These are phyloP conservation scores for Aspergillus asperescens DNA, from an alignment of 495 filamentous ascomycete genomes.

Conservation along the genomic window DNA sequence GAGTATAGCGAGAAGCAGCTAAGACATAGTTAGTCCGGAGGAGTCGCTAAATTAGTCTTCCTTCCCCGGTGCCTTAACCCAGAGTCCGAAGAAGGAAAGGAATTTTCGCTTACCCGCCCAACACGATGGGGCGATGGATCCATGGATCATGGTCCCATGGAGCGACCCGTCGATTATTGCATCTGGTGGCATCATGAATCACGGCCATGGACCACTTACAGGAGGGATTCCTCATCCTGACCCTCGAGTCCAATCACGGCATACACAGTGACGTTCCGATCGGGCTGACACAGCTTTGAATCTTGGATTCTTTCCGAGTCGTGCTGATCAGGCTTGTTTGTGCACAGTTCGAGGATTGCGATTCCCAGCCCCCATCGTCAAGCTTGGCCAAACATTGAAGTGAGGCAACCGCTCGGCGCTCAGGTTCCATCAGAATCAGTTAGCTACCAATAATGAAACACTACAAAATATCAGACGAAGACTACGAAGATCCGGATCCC, in stretches of 20 bases:
- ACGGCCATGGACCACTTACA: constrained; percentile 10
- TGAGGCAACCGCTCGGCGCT: neutral
- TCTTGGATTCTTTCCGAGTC: neutral
- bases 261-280: constrained; percentile 18
- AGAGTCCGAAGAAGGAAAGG: neutral
- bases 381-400: too few relatives aligned
- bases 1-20: neutral
- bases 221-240: neutral
- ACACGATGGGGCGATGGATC: constrained; percentile 17
- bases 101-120: constrained; percentile 11
- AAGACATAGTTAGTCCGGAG: neutral
- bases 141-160: too few relatives aligned
- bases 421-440: neutral
- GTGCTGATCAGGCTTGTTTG: neutral
- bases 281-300: constrained; percentile 13
- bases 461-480: neutral
- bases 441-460: neutral
- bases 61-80: neutral
- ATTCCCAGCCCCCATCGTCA: neutral
- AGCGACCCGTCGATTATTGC: constrained; percentile 9
- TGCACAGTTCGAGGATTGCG: neutral
- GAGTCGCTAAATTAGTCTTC: neutral
- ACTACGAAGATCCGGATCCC: neutral
- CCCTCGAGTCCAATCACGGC: constrained; percentile 20
- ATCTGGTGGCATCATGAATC: neutral